Conservation (phyloP, 805 yeast genomes). For the Hanseniaspora valbyensis region DNA sequence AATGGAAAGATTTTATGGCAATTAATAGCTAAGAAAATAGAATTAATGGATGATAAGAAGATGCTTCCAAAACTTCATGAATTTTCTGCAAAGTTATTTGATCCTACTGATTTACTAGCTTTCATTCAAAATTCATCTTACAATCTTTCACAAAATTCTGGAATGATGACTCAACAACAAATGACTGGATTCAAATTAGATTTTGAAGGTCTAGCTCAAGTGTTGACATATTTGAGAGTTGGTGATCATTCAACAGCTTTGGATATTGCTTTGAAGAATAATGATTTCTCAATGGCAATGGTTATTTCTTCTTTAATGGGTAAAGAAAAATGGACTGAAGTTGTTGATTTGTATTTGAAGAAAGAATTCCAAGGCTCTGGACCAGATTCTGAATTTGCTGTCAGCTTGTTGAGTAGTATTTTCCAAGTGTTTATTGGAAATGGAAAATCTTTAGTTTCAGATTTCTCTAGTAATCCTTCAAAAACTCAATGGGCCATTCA, state of each 20-base stretch:
- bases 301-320: conserved; percentile 58
- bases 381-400: conserved; percentile 28
- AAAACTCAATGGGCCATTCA: conserved; percentile 40
- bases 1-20: conserved; percentile 22
- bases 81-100: conserved; percentile 27
- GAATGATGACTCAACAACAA: not conserved
- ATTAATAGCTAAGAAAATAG: conserved; percentile 23
- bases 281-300: conserved; percentile 70
- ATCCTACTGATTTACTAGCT: conserved; percentile 25
- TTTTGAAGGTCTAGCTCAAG: conserved; percentile 24
- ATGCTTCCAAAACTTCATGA: conserved; percentile 17
- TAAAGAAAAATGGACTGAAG: conserved; percentile 45
- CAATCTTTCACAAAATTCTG: conserved; percentile 18
- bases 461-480: conserved; percentile 32
- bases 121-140: conserved; percentile 18
- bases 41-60: not conserved
- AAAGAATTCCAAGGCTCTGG: conserved; percentile 36
- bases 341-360: conserved; percentile 45
- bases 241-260: conserved; percentile 65
- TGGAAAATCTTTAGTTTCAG: conserved; percentile 41
- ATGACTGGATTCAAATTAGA: conserved; percentile 30
- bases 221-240: conserved; percentile 35
- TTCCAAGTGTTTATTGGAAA: conserved; percentile 59
- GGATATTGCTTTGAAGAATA: conserved; percentile 45
- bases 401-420: conserved; percentile 40